Percentiles rank a stretch among this genome's conserved stretches.
phyloP scores from a whole-genome alignment of 2,329 filamentous ascomycete genomes.

The Fusarium sp. region DNA sequence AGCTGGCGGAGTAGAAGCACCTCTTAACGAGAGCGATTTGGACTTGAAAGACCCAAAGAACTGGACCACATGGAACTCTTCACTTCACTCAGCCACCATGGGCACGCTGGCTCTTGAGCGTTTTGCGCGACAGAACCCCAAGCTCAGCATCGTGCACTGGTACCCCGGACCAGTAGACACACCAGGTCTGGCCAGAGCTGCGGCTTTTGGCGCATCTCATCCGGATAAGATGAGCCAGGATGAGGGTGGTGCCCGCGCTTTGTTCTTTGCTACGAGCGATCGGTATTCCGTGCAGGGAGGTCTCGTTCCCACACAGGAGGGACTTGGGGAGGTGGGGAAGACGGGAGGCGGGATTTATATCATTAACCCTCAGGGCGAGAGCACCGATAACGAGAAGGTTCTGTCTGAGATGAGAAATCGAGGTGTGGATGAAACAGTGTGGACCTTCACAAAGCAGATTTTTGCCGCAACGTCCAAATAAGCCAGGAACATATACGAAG shows the following conservation, averaged over 20 bases:
- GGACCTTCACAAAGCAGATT: not conserved
- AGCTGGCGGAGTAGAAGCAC: not conserved
- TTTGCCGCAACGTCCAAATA: too few species aligned
- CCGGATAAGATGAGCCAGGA: constrained; percentile 4
- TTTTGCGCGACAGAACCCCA: not conserved
- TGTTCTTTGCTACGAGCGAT: constrained; percentile 12
- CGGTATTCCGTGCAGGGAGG: not conserved
- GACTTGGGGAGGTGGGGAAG: not conserved
- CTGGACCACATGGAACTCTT: constrained; percentile 5
- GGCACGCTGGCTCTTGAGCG: constrained; percentile 12
- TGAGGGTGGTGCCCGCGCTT: not conserved
- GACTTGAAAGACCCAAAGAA: not conserved
- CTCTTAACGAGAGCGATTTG: constrained; percentile 8
- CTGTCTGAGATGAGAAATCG: constrained; percentile 7
- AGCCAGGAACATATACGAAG: too few species aligned
- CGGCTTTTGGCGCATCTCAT: constrained; percentile 5
- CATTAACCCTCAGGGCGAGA: constrained; percentile 5
- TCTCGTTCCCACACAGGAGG: not conserved
- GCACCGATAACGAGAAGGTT: constrained; percentile 12
- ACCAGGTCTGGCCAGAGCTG: not conserved
- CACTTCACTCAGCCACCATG: constrained; percentile 26
- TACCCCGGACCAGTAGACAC: not conserved
- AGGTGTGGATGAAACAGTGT: not conserved
- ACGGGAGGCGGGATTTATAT: constrained; percentile 13
- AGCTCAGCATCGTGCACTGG: constrained; percentile 17